Evolutionary conservation across 1,284 basidiomycete species (phyloP).

Genomic region (Phenoliferia sp.): DNA sequence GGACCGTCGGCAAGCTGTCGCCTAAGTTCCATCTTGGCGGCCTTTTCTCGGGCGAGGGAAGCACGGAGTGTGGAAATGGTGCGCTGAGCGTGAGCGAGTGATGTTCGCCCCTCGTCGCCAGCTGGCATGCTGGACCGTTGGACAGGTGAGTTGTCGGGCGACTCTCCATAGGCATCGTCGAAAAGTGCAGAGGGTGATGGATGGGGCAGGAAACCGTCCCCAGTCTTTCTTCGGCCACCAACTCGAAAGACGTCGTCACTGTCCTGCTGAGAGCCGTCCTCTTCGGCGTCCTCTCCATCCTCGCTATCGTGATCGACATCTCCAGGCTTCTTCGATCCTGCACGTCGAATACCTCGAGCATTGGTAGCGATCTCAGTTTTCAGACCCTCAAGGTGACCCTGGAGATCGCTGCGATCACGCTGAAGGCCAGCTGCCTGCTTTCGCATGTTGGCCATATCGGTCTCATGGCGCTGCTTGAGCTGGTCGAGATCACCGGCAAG

Average conservation of each 20-base stretch:
- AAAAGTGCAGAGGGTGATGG: slow-evolving; percentile 41
- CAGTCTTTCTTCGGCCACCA: slow-evolving; percentile 63
- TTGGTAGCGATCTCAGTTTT: slow-evolving; percentile 62
- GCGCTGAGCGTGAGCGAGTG: slow-evolving; percentile 68
- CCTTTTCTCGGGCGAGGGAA: slow-evolving; percentile 71
- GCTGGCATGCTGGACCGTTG: slow-evolving; percentile 34
- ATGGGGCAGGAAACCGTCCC: slow-evolving; percentile 37
- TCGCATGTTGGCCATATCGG: slow-evolving; percentile 82
- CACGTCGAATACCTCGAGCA: slow-evolving; percentile 24
- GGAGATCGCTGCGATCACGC: slow-evolving; percentile 86
- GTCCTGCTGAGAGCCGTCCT: slow-evolving; percentile 9
- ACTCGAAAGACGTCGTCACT: slow-evolving; percentile 39
- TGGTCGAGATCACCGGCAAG: slow-evolving; percentile 63
- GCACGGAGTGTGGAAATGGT: slow-evolving; percentile 68
- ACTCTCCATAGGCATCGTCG: slow-evolving; percentile 43
- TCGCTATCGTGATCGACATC: slow-evolving; percentile 53
- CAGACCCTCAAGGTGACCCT: slow-evolving; percentile 65
- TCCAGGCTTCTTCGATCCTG: slow-evolving; percentile 4
- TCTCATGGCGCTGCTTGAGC: slow-evolving; percentile 81
- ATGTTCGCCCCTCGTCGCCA: slow-evolving; percentile 69
- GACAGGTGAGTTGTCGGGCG: slow-evolving; percentile 41
- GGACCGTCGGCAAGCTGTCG: slow-evolving; percentile 26
- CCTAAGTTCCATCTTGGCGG: slow-evolving; percentile 56
- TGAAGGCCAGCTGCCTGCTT: slow-evolving; percentile 80
- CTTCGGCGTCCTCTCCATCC: slow-evolving; percentile 54